These are phyloP conservation scores for Pseudocercospora vitis DNA, from an alignment of 2,329 filamentous ascomycete genomes.

Conservation along the genomic window DNA sequence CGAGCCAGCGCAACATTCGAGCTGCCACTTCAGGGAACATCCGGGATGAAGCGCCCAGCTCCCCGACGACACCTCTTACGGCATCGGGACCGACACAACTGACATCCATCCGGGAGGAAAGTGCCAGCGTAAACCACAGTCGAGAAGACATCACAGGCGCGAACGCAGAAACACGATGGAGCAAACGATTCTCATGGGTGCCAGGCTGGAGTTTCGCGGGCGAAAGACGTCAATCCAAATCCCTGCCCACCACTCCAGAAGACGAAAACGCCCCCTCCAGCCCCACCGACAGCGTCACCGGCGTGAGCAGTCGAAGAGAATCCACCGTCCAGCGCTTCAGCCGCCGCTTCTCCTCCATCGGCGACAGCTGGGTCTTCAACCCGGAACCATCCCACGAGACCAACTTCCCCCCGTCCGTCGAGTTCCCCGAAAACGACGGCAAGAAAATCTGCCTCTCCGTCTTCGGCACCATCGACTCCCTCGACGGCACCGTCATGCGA, in stretches of 20 bases:
- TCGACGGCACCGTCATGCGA: constrained; percentile 3
- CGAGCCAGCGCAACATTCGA: not conserved
- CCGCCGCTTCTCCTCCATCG: constrained; percentile 11
- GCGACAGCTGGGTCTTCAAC: constrained; percentile 10
- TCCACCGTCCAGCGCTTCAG: constrained; percentile 4
- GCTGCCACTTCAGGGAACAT: not conserved
- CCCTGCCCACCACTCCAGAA: not conserved
- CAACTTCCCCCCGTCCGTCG: constrained; percentile 10
- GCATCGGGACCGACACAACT: not conserved
- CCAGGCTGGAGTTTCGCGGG: constrained; percentile 15
- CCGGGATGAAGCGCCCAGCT: not conserved
- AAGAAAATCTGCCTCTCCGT: constrained; percentile 7
- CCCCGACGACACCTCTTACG: not conserved
- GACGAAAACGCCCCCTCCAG: not conserved
- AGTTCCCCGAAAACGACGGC: constrained; percentile 10
- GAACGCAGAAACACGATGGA: not conserved
- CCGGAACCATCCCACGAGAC: constrained; percentile 15
- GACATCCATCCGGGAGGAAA: not conserved
- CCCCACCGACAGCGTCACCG: not conserved
- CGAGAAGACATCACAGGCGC: not conserved
- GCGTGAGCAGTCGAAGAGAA: not conserved
- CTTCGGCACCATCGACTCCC: constrained; percentile 12
- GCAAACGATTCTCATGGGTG: constrained; percentile 18
- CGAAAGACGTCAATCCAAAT: constrained; percentile 5
- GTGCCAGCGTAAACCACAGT: not conserved